Conservation (phyloP, 164 flowering plant species). For the Euptelea pleiosperma region DNA sequence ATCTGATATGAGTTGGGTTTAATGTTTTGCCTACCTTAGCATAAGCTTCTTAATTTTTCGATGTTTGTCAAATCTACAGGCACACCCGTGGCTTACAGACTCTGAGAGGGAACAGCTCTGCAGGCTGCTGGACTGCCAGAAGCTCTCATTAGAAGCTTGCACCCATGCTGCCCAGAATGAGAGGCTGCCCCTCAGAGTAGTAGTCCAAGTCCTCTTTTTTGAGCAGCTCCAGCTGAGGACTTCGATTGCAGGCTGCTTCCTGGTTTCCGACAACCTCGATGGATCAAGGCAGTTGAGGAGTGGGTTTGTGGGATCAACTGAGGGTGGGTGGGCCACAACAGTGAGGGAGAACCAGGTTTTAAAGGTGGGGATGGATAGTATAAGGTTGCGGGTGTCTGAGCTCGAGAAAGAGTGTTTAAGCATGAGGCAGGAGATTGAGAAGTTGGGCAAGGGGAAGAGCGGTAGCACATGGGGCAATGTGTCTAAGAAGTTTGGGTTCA, state of each 20-base stretch:
- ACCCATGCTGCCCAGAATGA: constrained; percentile 98
- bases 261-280: constrained; percentile 87
- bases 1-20: too few species aligned
- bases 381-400: constrained; percentile 85
- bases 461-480: constrained; percentile 56
- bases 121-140: constrained; percentile 91
- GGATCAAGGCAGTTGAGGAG: constrained; percentile 79
- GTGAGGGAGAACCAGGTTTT: constrained; percentile 85
- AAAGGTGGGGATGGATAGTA: constrained; percentile 94
- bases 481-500: constrained; percentile 77
- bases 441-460: constrained; percentile 52
- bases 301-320: constrained; percentile 55
- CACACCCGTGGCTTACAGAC: constrained; percentile 90
- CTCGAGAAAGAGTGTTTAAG: constrained; percentile 86
- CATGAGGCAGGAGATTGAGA: constrained; percentile 90
- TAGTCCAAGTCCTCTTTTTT: constrained; percentile 94
- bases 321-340: constrained; percentile 68
- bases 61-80: constrained; percentile 38
- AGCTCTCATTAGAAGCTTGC: constrained; percentile 94
- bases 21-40: too few species aligned
- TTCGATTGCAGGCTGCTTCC: constrained; percentile 87
- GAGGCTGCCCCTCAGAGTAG: constrained; percentile 79
- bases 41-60: not conserved
- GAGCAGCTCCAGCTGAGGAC: constrained; percentile 93
- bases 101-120: constrained; percentile 88